Conservation (phyloP, 2,329 filamentous ascomycete genomes). For the Sphaerostilbella broomeana region DNA sequence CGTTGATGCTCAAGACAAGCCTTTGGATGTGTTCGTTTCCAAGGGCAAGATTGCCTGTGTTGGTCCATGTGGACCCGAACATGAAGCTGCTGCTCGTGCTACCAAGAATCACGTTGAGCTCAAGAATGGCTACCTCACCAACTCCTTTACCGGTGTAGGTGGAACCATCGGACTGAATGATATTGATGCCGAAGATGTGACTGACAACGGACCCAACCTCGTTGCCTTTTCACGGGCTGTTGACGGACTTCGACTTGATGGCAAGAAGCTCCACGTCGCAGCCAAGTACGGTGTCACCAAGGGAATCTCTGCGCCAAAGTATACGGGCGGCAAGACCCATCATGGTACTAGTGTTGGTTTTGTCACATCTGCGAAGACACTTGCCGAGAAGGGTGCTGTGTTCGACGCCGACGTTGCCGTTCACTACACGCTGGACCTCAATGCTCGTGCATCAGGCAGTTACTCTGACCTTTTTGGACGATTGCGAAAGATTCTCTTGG, state of each 20-base stretch:
- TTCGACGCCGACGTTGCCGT: constrained; percentile 49
- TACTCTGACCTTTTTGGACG: constrained; percentile 48
- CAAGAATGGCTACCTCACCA: constrained; percentile 53
- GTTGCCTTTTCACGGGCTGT: constrained; percentile 50
- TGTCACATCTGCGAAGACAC: constrained; percentile 41
- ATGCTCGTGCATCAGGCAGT: constrained; percentile 36
- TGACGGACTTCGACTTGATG: constrained; percentile 49
- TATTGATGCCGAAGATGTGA: constrained; percentile 51
- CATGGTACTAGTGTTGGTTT: constrained; percentile 55
- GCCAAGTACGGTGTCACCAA: constrained; percentile 51
- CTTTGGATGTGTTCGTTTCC: constrained; percentile 44
- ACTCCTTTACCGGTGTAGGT: constrained; percentile 54
- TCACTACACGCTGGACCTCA: constrained; percentile 50
- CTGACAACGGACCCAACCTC: constrained; percentile 43
- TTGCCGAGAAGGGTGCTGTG: constrained; percentile 42
- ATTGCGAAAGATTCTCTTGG: constrained; percentile 48
- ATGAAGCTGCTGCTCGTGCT: constrained; percentile 32
- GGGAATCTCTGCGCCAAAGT: constrained; percentile 50
- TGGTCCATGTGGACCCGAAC: constrained; percentile 43
- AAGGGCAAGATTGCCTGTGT: constrained; percentile 51
- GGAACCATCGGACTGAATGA: constrained; percentile 56
- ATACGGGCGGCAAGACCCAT: constrained; percentile 36
- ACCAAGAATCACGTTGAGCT: constrained; percentile 39
- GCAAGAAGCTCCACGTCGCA: constrained; percentile 48
- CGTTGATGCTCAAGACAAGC: constrained; percentile 26